Conservation (phyloP, 495 filamentous ascomycete genomes). For the Pyrenula aspistea region DNA sequence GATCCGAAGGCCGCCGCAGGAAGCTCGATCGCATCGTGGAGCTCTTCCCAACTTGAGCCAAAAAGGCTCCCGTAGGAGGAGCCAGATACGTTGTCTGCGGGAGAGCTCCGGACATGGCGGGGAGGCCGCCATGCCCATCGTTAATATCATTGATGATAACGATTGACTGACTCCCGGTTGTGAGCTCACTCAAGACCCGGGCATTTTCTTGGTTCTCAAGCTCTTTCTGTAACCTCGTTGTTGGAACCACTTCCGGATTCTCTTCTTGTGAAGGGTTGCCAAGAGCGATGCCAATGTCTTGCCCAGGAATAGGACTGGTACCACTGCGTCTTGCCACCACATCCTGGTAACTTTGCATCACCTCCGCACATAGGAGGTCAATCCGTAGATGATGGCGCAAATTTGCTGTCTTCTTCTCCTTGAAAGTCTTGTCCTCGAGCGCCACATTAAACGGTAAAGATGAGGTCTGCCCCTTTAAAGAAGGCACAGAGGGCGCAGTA, state of each 20-base stretch:
- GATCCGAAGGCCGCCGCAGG: background rate
- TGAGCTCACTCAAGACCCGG: conserved; percentile 48
- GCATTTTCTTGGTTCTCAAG: conserved; percentile 4
- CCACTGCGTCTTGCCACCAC: conserved; percentile 4
- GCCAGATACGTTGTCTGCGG: conserved; percentile 1
- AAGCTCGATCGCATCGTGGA: background rate
- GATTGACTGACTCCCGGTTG: conserved; percentile 72
- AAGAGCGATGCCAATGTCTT: conserved; percentile 4
- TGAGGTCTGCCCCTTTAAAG: conserved; percentile 26
- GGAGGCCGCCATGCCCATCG: background rate
- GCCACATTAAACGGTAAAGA: conserved; percentile 33
- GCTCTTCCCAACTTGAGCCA: background rate
- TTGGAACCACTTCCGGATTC: conserved; percentile 8
- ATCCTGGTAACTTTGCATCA: conserved; percentile 49
- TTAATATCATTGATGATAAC: conserved; percentile 56
- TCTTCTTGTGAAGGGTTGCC: conserved; percentile 6
- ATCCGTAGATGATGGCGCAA: conserved; percentile 37
- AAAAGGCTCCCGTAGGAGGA: background rate
- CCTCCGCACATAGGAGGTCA: conserved; percentile 69
- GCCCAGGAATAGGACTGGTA: conserved; percentile 3
- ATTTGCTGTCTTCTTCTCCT: conserved; percentile 25
- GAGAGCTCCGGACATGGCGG: conserved; percentile 13
- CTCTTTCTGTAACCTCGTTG: conserved; percentile 7
- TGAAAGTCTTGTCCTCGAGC: conserved; percentile 31
- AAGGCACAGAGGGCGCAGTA: conserved; percentile 22